phyloP scores from a whole-genome alignment of 306 rosid species.

The Sechiopsis laciniata region DNA sequence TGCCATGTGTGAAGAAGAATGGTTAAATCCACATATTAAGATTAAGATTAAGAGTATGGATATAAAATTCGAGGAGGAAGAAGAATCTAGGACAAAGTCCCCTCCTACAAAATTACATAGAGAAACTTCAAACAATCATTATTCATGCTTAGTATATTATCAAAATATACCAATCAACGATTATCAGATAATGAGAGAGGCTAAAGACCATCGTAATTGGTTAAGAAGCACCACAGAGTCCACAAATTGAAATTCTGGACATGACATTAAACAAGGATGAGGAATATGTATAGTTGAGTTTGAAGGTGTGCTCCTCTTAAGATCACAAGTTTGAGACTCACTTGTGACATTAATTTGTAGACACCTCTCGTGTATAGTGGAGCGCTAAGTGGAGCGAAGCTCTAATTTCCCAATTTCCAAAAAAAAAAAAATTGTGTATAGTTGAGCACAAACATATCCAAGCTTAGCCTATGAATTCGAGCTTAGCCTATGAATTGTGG shows the following conservation, averaged over 20 bases:
- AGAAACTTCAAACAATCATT: not conserved
- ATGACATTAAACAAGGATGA: not conserved
- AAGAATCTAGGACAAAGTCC: not conserved
- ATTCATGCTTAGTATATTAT: not conserved
- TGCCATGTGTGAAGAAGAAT: not conserved
- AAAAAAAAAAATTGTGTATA: too few relatives aligned
- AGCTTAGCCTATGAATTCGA: too few relatives aligned
- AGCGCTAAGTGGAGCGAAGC: too few relatives aligned
- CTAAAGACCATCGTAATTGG: not conserved
- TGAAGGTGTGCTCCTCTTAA: too few relatives aligned
- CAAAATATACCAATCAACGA: not conserved
- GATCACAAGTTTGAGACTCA: too few relatives aligned
- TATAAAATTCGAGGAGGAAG: constrained; percentile 12
- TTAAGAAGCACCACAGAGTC: not conserved
- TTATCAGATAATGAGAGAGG: not conserved
- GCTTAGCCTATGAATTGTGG: too few relatives aligned
- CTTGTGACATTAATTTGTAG: too few relatives aligned
- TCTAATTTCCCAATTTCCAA: too few relatives aligned
- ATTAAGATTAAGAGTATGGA: not conserved
- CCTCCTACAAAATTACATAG: not conserved
- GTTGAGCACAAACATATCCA: too few relatives aligned
- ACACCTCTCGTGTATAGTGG: too few relatives aligned
- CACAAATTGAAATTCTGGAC: not conserved
- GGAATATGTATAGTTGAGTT: too few relatives aligned
- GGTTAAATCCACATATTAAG: not conserved